These are phyloP conservation scores for Fusarium torreyae DNA, from an alignment of 2,329 filamentous ascomycete genomes.

Conservation along the genomic window DNA sequence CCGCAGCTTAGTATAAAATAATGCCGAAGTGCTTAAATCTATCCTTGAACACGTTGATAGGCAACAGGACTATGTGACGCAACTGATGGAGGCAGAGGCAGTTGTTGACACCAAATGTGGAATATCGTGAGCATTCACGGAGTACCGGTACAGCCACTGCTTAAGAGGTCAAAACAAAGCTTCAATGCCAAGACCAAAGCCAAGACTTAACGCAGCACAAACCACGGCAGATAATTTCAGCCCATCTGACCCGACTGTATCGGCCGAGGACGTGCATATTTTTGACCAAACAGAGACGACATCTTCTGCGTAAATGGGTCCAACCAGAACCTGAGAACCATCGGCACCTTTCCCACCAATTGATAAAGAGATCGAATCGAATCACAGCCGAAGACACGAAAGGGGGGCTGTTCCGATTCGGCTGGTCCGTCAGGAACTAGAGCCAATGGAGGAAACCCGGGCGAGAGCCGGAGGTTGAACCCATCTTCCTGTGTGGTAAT, in stretches of 20 bases:
- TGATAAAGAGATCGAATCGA: neutral
- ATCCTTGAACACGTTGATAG: neutral
- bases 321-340: neutral
- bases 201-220: conserved; percentile 37
- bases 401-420: conserved; percentile 8
- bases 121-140: conserved; percentile 1
- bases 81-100: too few species aligned
- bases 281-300: conserved; percentile 14
- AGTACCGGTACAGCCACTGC: conserved; percentile 11
- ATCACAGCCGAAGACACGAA: conserved; percentile 35
- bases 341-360: conserved; percentile 41
- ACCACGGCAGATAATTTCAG: conserved; percentile 18
- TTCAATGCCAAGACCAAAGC: conserved; percentile 44
- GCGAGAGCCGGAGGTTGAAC: conserved; percentile 34
- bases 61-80: neutral
- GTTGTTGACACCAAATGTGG: too few species aligned
- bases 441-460: conserved; percentile 38
- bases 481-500: conserved; percentile 1
- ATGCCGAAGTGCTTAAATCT: too few species aligned
- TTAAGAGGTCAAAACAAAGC: conserved; percentile 47
- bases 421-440: conserved; percentile 6
- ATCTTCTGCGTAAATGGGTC: conserved; percentile 9
- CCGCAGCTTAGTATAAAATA: neutral
- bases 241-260: conserved; percentile 33
- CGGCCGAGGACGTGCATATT: conserved; percentile 29